Evolutionary conservation across 2,329 filamentous ascomycete species (phyloP).

Genomic region (Fusarium agapanthi): DNA sequence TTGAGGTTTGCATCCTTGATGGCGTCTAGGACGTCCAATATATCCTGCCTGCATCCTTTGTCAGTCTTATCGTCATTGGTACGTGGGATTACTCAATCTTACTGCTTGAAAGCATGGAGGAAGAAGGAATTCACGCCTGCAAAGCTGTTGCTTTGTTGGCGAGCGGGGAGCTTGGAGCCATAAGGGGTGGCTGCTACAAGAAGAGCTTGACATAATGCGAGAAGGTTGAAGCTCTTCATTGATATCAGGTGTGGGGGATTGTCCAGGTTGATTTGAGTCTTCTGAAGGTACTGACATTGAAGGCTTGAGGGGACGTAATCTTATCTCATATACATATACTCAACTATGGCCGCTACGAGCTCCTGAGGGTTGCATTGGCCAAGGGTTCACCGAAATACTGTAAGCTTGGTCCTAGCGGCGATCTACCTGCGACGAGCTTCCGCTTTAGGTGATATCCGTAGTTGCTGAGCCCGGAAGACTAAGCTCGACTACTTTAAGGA

Average conservation of each 20-base stretch:
- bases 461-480: rapidly evolving
- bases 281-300: background rate
- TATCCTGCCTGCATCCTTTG: background rate
- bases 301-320: background rate
- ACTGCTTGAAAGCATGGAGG: background rate
- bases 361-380: background rate
- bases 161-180: background rate
- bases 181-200: background rate
- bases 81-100: rapidly evolving
- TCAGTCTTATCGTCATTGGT: background rate
- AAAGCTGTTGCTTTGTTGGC: background rate
- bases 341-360: rapidly evolving
- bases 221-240: background rate
- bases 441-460: background rate
- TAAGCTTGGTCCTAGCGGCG: background rate
- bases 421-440: background rate
- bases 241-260: background rate
- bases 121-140: background rate
- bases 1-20: background rate
- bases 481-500: too few species aligned
- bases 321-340: background rate
- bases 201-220: background rate
- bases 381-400: too few species aligned
- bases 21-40: background rate
- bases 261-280: rapidly evolving